Conservation (phyloP, 75 land plant species). For the Azolla pinnata region DNA sequence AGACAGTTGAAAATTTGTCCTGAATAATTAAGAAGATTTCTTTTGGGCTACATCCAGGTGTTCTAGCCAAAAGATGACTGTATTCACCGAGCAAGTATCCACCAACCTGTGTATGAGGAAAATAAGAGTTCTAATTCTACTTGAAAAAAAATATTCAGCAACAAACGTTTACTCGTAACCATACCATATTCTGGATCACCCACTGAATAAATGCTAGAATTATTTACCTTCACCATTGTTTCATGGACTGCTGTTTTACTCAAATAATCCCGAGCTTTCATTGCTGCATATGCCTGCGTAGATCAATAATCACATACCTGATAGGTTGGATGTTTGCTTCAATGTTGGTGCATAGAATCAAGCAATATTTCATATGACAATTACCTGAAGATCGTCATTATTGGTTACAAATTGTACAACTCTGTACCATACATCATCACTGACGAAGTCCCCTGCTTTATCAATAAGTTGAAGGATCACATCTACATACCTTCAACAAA, state of each 20-base stretch:
- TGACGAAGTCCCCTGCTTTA: conserved; percentile 98
- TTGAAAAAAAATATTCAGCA: too few relatives aligned
- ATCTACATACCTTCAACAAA: conserved; percentile 83
- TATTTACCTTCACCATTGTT: conserved; percentile 93
- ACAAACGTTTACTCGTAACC: too few relatives aligned
- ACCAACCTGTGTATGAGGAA: conserved; percentile 54
- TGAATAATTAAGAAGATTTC: conserved; percentile 73
- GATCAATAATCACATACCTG: neutral
- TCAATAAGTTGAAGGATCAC: conserved; percentile 98
- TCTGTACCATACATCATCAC: conserved; percentile 99
- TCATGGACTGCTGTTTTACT: conserved; percentile 97
- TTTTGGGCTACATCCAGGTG: conserved; percentile 92
- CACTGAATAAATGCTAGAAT: neutral
- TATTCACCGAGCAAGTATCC: conserved; percentile 94
- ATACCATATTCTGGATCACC: too few relatives aligned
- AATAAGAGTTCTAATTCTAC: too few relatives aligned
- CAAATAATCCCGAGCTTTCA: conserved; percentile 86
- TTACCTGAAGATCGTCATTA: conserved; percentile 97
- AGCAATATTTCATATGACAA: neutral
- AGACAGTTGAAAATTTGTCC: conserved; percentile 90
- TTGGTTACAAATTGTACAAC: conserved; percentile 98
- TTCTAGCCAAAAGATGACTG: conserved; percentile 80
- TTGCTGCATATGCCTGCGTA: conserved; percentile 90
- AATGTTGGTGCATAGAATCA: neutral
- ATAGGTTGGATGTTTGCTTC: neutral